Evolutionary conservation across 2,329 filamentous ascomycete species (phyloP).

Genomic region (Mollisia scopiformis): DNA sequence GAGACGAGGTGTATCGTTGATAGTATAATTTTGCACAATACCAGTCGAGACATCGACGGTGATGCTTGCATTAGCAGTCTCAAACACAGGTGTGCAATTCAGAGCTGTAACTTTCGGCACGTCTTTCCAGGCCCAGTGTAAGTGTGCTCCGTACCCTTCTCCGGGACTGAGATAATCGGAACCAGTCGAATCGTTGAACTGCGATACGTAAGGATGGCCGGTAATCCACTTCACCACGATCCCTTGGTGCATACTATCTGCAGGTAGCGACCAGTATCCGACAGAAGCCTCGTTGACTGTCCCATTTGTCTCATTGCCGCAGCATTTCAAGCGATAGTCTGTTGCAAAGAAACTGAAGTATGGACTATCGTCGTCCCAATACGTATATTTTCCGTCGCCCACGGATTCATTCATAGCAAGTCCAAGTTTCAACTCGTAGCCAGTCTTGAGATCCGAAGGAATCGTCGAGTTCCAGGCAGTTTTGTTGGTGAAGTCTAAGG

Average conservation of each 20-base stretch:
- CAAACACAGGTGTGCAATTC: constrained; percentile 23
- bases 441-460: constrained; percentile 13
- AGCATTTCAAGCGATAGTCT: constrained; percentile 14
- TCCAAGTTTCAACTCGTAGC: constrained; percentile 18
- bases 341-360: constrained; percentile 16
- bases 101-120: constrained; percentile 19
- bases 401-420: not conserved
- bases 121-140: constrained; percentile 18
- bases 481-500: constrained; percentile 15
- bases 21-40: constrained; percentile 14
- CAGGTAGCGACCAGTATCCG: constrained; percentile 17
- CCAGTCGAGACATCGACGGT: constrained; percentile 11
- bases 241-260: constrained; percentile 2
- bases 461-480: constrained; percentile 9
- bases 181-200: constrained; percentile 16
- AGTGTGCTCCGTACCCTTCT: not conserved
- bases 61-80: constrained; percentile 17
- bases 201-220: constrained; percentile 11
- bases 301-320: constrained; percentile 14
- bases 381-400: not conserved
- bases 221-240: constrained; percentile 21
- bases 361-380: constrained; percentile 7
- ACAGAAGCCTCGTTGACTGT: constrained; percentile 9
- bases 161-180: not conserved
- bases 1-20: not conserved